These are phyloP conservation scores for Ascochyta clinopodiicola DNA, from an alignment of 2,329 filamentous ascomycete species.

Conservation along the genomic window DNA sequence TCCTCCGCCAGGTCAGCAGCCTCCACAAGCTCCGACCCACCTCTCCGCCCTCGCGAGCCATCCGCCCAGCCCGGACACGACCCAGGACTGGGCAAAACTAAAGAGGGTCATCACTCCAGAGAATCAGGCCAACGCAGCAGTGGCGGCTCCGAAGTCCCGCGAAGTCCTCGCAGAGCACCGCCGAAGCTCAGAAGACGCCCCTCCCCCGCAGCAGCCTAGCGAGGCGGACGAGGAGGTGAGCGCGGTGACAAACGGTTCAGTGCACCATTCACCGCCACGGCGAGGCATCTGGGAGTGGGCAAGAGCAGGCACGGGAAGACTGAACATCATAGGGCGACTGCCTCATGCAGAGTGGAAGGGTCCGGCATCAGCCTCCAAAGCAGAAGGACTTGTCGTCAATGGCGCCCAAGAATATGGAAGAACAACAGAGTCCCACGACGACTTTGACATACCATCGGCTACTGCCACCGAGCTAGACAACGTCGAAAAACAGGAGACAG, in stretches of 20 bases:
- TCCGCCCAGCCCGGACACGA: constrained; percentile 32
- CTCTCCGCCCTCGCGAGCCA: constrained; percentile 40
- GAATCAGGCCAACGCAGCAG: constrained; percentile 24
- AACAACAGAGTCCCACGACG: constrained; percentile 30
- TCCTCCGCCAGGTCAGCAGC: constrained; percentile 40
- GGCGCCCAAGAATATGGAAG: constrained; percentile 19
- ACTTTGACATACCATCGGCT: constrained; percentile 40
- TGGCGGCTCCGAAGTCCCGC: constrained; percentile 26
- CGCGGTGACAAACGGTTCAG: constrained; percentile 1
- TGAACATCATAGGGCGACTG: constrained; percentile 39
- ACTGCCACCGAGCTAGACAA: constrained; percentile 32
- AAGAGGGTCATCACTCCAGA: constrained; percentile 33
- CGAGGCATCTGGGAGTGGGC: constrained; percentile 47
- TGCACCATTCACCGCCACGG: constrained; percentile 29
- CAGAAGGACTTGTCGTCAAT: constrained; percentile 13
- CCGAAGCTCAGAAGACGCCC: constrained; percentile 43
- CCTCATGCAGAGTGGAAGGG: constrained; percentile 40
- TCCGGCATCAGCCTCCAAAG: constrained; percentile 22
- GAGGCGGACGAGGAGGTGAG: constrained; percentile 5
- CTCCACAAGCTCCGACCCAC: constrained; percentile 39
- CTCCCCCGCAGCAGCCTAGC: constrained; percentile 33
- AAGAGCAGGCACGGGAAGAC: constrained; percentile 34
- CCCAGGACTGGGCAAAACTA: constrained; percentile 34
- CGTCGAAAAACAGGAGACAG: constrained; percentile 13
- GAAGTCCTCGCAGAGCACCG: constrained; percentile 43